Base-by-base conservation (phyloP, 2,329 filamentous ascomycete genomes). In the Neonectria magnoliae region DNA sequence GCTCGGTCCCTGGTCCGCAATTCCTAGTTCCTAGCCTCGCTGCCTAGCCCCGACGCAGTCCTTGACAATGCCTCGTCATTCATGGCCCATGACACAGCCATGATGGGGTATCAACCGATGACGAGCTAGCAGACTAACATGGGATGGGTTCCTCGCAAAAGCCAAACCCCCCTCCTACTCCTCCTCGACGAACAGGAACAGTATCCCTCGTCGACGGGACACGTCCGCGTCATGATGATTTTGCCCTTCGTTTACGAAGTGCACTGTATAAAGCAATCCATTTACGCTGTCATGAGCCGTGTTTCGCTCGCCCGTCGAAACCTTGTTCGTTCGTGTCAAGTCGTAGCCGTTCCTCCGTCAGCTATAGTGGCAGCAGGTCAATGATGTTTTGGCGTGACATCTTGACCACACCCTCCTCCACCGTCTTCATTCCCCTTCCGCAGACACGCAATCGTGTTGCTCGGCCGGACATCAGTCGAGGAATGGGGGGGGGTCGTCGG, bases 191-290 rank as follows among this genome's bases (percentile, higher is more conserved):
- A n/a, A 31, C 18, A 8, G 18, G 48, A 41, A 47, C 20, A 48
- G 51, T 31, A 60, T 50, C 51, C 58, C 51, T 44, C 33, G 31
- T 59, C 47, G 31, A 45, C 25, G 2, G 13, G 14, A 36, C 7
- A 33, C 27, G 53, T 42, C 33, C 51, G 58, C 51, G 58, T 61
- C 58, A 48, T 44, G 38, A 27, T 25, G 52, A 29, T 44, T 55
- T 13, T 42, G 33, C 5, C 52, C 1, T 38, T 38, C 25, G 36
- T 29, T 38, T 44, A 55, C 18, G 50, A 22, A 38, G 52, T 50
- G 36, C 45, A 22, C 16, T 25, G 14, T 33, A 10, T 10, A 29
- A 29, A n/a, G n/a, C n/a, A n/a, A 8, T 29, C 8, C 29, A 29
- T 31, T 22, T 27, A 13, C 54, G 41, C 29, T 45, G 29, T 16